Evolutionary conservation across 78 protist species (phyloP).

Genomic region (Pirum gemmata): DNA sequence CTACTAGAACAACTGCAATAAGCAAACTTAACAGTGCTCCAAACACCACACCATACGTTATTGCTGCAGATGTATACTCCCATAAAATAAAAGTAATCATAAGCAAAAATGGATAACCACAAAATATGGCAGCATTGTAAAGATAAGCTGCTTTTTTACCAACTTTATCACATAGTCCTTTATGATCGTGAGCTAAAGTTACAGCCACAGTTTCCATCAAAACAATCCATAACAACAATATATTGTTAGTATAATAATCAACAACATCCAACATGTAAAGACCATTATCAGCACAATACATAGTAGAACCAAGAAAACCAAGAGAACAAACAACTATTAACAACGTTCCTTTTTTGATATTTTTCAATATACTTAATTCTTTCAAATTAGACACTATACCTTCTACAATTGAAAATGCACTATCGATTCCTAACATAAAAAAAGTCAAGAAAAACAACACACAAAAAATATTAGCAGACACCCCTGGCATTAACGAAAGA

Average conservation of each 20-base stretch:
- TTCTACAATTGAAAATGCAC: conserved; percentile 24
- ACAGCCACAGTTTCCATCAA: not conserved
- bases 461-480: not conserved
- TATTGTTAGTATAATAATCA: not conserved
- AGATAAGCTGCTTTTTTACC: conserved; percentile 1
- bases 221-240: not conserved
- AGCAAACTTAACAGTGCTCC: too few relatives aligned
- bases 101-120: too few relatives aligned
- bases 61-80: too few relatives aligned
- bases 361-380: not conserved
- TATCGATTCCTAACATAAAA: conserved; percentile 28
- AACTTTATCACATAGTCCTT: not conserved
- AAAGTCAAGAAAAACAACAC: conserved; percentile 24
- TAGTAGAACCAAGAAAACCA: not conserved
- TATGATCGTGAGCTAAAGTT: not conserved
- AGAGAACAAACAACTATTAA: not conserved
- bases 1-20: too few relatives aligned
- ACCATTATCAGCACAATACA: conserved; percentile 3
- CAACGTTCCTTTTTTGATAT: not conserved
- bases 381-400: not conserved
- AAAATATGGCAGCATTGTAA: too few relatives aligned
- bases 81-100: too few relatives aligned
- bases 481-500: not conserved
- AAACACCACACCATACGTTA: too few relatives aligned
- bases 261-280: not conserved